phyloP scores from a whole-genome alignment of 441 rosid genomes.

The Erodium trifolium region DNA sequence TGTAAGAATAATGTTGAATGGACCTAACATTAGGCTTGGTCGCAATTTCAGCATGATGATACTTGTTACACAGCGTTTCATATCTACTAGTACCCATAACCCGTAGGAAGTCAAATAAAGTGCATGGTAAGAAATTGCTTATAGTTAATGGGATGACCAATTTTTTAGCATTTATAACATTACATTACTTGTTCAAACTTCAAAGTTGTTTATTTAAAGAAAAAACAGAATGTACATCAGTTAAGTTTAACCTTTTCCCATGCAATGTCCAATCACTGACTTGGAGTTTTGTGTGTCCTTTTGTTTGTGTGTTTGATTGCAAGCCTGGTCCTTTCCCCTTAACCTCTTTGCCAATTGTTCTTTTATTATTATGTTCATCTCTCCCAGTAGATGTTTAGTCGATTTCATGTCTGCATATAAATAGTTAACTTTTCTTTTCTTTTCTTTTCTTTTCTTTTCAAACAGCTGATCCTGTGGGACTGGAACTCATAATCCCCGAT shows the following conservation, averaged over 20 bases:
- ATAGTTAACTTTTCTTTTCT: conserved; percentile 12
- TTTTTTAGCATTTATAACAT: too few relatives aligned
- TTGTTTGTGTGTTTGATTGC: not conserved
- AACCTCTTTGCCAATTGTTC: not conserved
- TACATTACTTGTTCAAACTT: too few relatives aligned
- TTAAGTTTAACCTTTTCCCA: not conserved
- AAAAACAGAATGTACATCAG: too few relatives aligned
- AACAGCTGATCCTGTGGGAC: conserved; percentile 88
- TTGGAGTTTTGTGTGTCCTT: conserved; percentile 6
- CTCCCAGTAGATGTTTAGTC: not conserved
- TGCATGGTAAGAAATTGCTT: too few relatives aligned
- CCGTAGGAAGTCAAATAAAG: too few relatives aligned
- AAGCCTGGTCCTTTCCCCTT: conserved; percentile 5
- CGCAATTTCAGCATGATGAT: too few relatives aligned
- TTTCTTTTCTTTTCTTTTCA: conserved; percentile 15
- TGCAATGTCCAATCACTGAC: conserved; percentile 1
- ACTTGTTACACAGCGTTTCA: too few relatives aligned
- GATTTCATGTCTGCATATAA: not conserved
- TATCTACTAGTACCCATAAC: too few relatives aligned
- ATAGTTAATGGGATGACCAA: too few relatives aligned
- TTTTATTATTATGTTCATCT: conserved; percentile 6
- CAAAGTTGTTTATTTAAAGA: too few relatives aligned
- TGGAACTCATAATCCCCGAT: conserved; percentile 66
- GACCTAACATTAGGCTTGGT: too few relatives aligned
- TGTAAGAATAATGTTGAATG: too few relatives aligned